A percentile compares a stretch with the other conserved stretches of the same genome.
phyloP scores from a whole-genome alignment of 106 monocot genomes.

The Dioscorea alata region DNA sequence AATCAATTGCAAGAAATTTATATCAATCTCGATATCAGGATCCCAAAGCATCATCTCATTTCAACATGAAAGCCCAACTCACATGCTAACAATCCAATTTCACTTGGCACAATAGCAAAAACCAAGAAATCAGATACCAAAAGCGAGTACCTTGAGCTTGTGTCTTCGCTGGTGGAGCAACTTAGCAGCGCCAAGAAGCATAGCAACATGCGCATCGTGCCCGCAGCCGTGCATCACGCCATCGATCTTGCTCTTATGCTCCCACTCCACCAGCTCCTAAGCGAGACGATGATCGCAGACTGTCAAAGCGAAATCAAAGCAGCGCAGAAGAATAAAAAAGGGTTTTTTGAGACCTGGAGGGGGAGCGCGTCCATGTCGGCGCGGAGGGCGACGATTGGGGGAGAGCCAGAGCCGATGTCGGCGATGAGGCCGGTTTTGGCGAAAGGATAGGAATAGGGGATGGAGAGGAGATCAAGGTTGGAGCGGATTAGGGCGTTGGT shows the following conservation, averaged over 20 bases:
- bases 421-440: slow-evolving; percentile 77
- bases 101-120: too few relatives aligned
- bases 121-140: not conserved
- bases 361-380: slow-evolving; percentile 96
- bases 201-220: slow-evolving; percentile 69
- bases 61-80: too few relatives aligned
- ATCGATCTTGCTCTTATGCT: slow-evolving; percentile 74
- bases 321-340: not conserved
- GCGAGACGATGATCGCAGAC: too few relatives aligned
- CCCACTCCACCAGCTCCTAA: slow-evolving; percentile 76
- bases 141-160: slow-evolving; percentile 48
- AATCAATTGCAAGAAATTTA: too few relatives aligned
- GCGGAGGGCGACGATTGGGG: slow-evolving; percentile 72
- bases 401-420: slow-evolving; percentile 47
- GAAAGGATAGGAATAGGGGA: slow-evolving; percentile 51
- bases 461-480: slow-evolving; percentile 52
- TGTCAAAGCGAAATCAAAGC: not conserved
- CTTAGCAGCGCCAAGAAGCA: slow-evolving; percentile 92
- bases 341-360: slow-evolving; percentile 31
- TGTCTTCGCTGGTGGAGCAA: slow-evolving; percentile 53
- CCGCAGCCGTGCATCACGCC: slow-evolving; percentile 81
- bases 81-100: too few relatives aligned
- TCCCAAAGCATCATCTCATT: too few relatives aligned
- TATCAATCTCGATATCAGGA: too few relatives aligned
- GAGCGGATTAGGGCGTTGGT: slow-evolving; percentile 68